Percentiles rank a stretch among this genome's conserved stretches.
Conservation (phyloP, 1,284 basidiomycete species). For the Pseudozyma tsukubaensis region DNA sequence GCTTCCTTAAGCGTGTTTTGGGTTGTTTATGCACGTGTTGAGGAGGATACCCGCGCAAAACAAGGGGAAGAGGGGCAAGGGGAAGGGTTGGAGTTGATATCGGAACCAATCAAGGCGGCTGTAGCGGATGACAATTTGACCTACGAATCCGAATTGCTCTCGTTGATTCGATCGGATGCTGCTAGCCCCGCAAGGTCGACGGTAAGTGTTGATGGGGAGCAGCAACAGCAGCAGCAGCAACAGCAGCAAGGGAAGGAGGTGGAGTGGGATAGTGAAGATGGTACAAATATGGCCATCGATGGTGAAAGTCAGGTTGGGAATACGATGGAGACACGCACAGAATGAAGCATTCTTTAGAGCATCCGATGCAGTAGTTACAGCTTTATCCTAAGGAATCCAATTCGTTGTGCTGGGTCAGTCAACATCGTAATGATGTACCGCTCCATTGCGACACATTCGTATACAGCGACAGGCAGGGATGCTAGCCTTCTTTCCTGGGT, state of each 20-base stretch:
- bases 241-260: not conserved
- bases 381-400: too few relatives aligned
- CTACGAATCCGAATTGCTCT: conserved; percentile 47
- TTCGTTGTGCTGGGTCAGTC: too few relatives aligned
- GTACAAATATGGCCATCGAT: not conserved
- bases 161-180: conserved; percentile 41
- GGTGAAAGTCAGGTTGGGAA: not conserved
- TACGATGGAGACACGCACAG: not conserved
- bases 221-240: not conserved
- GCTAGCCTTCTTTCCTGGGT: too few relatives aligned
- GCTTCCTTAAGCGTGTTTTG: conserved; percentile 33
- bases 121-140: conserved; percentile 50
- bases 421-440: too few relatives aligned
- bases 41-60: conserved; percentile 1
- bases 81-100: conserved; percentile 19
- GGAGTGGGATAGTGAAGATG: not conserved
- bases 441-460: too few relatives aligned
- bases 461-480: too few relatives aligned
- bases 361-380: too few relatives aligned
- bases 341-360: too few relatives aligned
- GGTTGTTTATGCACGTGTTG: conserved; percentile 29
- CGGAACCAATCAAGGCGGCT: conserved; percentile 23
- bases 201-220: not conserved
- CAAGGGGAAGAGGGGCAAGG: not conserved
- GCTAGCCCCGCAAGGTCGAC: conserved; percentile 22